Evolutionary conservation across 2,329 filamentous ascomycete species (phyloP), one percentile per base, ranked within the genome.

Genomic region (Penicillium expansum): DNA sequence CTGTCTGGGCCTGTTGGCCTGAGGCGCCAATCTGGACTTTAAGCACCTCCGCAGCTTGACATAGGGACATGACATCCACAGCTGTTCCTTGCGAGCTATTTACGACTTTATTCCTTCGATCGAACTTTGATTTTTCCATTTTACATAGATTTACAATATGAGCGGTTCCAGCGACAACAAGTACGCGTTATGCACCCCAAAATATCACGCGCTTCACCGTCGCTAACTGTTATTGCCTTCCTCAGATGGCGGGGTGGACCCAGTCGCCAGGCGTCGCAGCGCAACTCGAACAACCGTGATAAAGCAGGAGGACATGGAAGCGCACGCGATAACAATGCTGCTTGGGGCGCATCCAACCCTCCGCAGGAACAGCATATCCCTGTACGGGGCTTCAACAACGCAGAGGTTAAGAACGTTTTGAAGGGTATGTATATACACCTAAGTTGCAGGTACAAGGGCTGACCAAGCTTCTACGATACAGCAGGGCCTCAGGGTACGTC

Each of bases 311-410:
- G 67, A 53, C 71, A 74, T 37, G 68, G 69, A 29, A 63, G 62
- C 51, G 54, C 66, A 53, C 73, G 72, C 16, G 67, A 69, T 52
- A 72, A 68, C 33, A 69, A 64, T 57, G 55, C 59, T 56, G 60
- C 67, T 24, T 74, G 72, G 74, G 60, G 63, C 30, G 63, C 63
- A 49, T 61, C 66, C 35, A 61, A 61, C 29, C 43, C 70, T 32
- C 43, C 59, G 32, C 68, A 73, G 58, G 75, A 77, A 18, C 73
- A 74, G 49, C 76, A 79, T 67, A 65, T 73, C 35, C 70, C 77
- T n/a, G 73, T 78, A 24, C 67, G 68, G 22, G 73, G 70, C 6
- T 80, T 79, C 68, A 79, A 80, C 63, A 68, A 73, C 16, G 62
- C 67, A 8, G 78, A 79, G 59, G 67, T 72, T 30, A 77, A 77